Evolutionary conservation across 257 asterid species (phyloP).

Genomic region (Euphrasia confusa): DNA sequence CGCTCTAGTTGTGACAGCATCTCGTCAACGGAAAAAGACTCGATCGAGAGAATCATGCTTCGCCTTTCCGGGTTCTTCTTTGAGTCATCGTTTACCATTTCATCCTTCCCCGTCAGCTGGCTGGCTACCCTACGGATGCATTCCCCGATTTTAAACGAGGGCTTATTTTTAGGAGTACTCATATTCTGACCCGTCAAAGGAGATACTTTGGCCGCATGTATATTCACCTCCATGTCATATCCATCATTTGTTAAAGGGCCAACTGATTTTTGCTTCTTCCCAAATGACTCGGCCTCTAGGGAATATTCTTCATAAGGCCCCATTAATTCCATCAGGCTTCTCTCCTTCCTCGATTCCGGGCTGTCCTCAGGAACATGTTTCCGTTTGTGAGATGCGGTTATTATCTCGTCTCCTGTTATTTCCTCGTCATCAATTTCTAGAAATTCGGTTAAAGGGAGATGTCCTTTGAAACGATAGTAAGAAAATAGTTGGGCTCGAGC

Average conservation of each 20-base stretch:
- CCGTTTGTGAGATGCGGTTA: constrained; percentile 34
- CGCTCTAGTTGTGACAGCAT: constrained; percentile 59
- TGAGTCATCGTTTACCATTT: constrained; percentile 35
- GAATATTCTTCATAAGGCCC: constrained; percentile 36
- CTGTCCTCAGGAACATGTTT: constrained; percentile 42
- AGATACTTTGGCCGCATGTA: constrained; percentile 56
- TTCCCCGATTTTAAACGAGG: constrained; percentile 88
- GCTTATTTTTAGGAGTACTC: constrained; percentile 35
- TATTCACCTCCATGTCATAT: constrained; percentile 41
- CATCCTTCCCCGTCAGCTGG: constrained; percentile 64
- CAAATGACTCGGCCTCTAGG: constrained; percentile 39
- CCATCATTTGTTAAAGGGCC: constrained; percentile 44
- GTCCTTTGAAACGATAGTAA: constrained; percentile 61
- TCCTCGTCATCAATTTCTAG: constrained; percentile 38
- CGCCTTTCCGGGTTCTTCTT: constrained; percentile 39
- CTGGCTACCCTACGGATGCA: constrained; percentile 90
- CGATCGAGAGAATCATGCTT: constrained; percentile 34
- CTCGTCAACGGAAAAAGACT: constrained; percentile 41
- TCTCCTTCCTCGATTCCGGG: constrained; percentile 46
- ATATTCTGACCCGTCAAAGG: constrained; percentile 30
- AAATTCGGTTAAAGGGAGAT: constrained; percentile 40
- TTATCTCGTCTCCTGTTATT: constrained; percentile 25
- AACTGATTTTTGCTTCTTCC: constrained; percentile 49
- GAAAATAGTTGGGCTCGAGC: constrained; percentile 73
- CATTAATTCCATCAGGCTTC: constrained; percentile 59